These are phyloP conservation scores for Candida jianshihensis DNA, from an alignment of 805 yeast species.

Conservation along the genomic window DNA sequence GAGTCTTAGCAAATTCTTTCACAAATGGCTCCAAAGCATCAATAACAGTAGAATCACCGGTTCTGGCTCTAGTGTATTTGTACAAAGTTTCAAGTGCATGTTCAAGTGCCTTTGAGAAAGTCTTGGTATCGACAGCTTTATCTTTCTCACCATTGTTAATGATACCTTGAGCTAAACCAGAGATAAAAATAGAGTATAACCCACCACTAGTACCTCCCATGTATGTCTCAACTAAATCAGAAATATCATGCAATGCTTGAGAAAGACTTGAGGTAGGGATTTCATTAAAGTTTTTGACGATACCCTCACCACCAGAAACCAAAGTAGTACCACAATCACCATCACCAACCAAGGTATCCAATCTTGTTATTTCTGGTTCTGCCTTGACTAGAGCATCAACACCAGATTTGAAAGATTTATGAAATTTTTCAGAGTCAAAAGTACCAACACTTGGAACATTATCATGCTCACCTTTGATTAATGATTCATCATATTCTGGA, in stretches of 20 bases:
- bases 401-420: conserved; percentile 36
- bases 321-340: conserved; percentile 96
- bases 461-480: conserved; percentile 25
- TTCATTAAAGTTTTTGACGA: conserved; percentile 44
- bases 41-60: conserved; percentile 82
- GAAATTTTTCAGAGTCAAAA: conserved; percentile 26
- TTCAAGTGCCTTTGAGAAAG: conserved; percentile 42
- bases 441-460: conserved; percentile 28
- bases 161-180: conserved; percentile 61
- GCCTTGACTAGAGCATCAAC: conserved; percentile 47
- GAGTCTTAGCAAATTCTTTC: conserved; percentile 43
- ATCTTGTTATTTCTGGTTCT: conserved; percentile 81
- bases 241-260: conserved; percentile 60
- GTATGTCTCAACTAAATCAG: conserved; percentile 78
- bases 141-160: conserved; percentile 22
- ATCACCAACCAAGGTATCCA: conserved; percentile 89
- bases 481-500: conserved; percentile 24
- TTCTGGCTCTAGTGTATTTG: conserved; percentile 83
- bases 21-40: conserved; percentile 89
- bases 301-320: conserved; percentile 73
- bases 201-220: conserved; percentile 99
- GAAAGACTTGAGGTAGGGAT: conserved; percentile 35
- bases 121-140: conserved; percentile 22
- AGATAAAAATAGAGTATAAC: conserved; percentile 74
- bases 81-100: conserved; percentile 66